phyloP scores from a whole-genome alignment of 306 rosid species.

The Prosopis cineraria region DNA sequence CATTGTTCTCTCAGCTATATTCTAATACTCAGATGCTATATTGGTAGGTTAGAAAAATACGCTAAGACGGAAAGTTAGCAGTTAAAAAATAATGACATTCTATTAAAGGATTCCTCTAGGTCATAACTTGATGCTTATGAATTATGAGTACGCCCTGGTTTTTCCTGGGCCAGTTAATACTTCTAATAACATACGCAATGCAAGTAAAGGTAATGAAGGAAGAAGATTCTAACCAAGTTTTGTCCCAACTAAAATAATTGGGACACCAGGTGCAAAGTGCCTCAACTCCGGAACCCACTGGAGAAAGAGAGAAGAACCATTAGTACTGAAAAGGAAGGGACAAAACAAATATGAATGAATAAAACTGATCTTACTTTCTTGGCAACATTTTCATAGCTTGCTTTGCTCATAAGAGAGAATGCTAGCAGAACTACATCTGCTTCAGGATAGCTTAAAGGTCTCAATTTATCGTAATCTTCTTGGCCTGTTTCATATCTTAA shows the following conservation, averaged over 20 bases:
- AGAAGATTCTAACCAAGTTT: slow-evolving; percentile 85
- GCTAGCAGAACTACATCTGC: slow-evolving; percentile 97
- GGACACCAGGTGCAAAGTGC: slow-evolving; percentile 99
- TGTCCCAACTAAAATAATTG: slow-evolving; percentile 93
- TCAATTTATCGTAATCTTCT: slow-evolving; percentile 94
- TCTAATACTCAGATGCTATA: neutral
- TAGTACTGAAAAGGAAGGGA: slow-evolving; percentile 24
- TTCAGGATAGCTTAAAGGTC: slow-evolving; percentile 97
- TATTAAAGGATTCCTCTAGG: neutral
- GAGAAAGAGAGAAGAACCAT: slow-evolving; percentile 12
- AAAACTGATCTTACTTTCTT: slow-evolving; percentile 67
- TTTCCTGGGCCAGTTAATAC: slow-evolving; percentile 42
- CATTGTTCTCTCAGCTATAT: slow-evolving; percentile 1
- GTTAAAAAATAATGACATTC: neutral
- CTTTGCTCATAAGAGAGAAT: slow-evolving; percentile 97
- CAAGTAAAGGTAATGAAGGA: slow-evolving; percentile 23
- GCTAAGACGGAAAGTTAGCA: neutral
- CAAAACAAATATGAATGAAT: slow-evolving; percentile 19
- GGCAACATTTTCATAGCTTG: slow-evolving; percentile 95
- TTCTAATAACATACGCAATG: neutral
- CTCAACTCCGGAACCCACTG: slow-evolving; percentile 97
- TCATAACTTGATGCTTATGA: slow-evolving; percentile 37
- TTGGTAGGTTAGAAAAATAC: neutral
- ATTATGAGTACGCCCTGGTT: slow-evolving; percentile 39
- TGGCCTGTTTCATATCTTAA: slow-evolving; percentile 73